Base-by-base conservation (phyloP, 257 asterid genomes). In the Ballota nigra region DNA sequence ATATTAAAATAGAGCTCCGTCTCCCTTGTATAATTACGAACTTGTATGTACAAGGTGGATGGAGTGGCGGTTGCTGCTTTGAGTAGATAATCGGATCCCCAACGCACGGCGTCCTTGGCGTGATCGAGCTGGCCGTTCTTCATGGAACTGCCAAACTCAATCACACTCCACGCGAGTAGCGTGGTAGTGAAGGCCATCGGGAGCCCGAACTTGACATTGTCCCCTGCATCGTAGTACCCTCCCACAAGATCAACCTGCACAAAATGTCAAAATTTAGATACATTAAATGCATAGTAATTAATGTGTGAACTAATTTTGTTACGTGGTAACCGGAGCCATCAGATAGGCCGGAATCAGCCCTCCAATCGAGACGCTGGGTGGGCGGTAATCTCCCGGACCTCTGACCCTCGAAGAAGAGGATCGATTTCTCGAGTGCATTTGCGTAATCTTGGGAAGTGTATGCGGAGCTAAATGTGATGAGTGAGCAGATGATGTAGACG, bases 151-250 rank as follows among this genome's bases (percentile, higher is more conserved):
- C 96, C 96, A 34, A 88, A 92, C 71, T 92, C 97, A 15, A 92
- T 78, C 13, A 92, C 88, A 63, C 98, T 91, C 96, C 95, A 91
- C 12, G 95, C 82, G 4, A 91, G 79, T 31, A 91, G 76, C 13
- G 97, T 91, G 10, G 92, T 91, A 0, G 97, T 91, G 8, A 89
- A 91, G 0, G 97, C 97, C 96, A 91, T 89, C 7, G 97, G 97
- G 78, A 88, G 65, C 5, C 97, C 97, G 59, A 89, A 91, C 73
- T 91, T 91, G 15, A 89, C 79, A 60, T 91, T 89, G 81, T 91
- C 97, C 61, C 97, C 97, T 12, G 96, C 97, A 75, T 91, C 95
- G 63, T 92, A 88, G 58, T 92, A 90, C 8, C 98, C 98, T 79
- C 98, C 98, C 0, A 81, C 89, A 3, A 92, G 86, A 69, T 90